Conservation (phyloP, 345 rosid genomes). For the Hibiscus tridactylites region DNA sequence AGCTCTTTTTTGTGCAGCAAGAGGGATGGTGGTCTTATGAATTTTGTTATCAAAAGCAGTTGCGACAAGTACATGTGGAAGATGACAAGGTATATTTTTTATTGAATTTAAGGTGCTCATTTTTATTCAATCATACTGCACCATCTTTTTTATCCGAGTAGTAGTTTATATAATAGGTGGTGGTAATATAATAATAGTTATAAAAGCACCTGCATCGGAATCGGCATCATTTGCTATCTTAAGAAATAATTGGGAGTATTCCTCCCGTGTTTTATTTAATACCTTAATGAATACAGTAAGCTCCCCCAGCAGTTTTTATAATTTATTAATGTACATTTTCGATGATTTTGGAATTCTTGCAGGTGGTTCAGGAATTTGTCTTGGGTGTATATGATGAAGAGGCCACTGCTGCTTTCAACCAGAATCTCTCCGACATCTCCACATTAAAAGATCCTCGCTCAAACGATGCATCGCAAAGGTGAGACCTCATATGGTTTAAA, state of each 20-base stretch:
- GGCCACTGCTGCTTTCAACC: conserved; percentile 68
- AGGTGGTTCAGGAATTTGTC: conserved; percentile 75
- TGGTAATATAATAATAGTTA: neutral
- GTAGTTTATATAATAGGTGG: neutral
- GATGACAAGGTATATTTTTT: conserved; percentile 50
- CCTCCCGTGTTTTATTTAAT: neutral
- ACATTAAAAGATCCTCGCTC: conserved; percentile 72
- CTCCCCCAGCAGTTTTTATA: neutral
- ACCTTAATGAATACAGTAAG: neutral
- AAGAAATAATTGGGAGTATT: neutral
- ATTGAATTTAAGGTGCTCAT: neutral
- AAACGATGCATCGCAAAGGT: conserved; percentile 85
- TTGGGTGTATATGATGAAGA: conserved; percentile 76
- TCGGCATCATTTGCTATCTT: neutral
- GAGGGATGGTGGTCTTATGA: conserved; percentile 99
- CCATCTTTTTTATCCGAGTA: neutral
- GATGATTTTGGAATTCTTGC: conserved; percentile 11
- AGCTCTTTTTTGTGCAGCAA: conserved; percentile 46
- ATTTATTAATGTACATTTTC: neutral
- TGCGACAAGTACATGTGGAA: conserved; percentile 69
- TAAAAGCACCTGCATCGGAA: neutral
- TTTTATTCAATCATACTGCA: neutral
- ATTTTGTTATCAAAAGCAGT: conserved; percentile 55
- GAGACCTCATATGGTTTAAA: neutral
- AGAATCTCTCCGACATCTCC: conserved; percentile 63